These are phyloP conservation scores for Talaromyces sp. DNA, from an alignment of 2,329 filamentous ascomycete species.

Conservation along the genomic window DNA sequence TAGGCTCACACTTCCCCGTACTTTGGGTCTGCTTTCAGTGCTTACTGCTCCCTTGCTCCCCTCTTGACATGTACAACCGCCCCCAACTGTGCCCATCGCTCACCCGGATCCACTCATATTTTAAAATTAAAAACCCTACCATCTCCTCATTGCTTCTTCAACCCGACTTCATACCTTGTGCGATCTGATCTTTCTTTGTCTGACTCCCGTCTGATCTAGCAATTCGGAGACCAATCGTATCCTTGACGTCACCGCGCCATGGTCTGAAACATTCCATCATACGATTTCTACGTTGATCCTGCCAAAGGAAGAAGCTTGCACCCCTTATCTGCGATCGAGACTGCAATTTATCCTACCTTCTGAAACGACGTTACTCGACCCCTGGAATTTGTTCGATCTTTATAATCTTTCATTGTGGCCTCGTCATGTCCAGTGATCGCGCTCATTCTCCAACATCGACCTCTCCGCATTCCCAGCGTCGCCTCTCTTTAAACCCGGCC, in stretches of 20 bases:
- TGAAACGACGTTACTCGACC: neutral
- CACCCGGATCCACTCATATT: neutral
- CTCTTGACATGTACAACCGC: neutral
- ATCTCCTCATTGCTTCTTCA: neutral
- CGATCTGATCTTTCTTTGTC: neutral
- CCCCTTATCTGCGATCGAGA: neutral
- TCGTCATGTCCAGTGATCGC: constrained; percentile 46
- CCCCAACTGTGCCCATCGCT: neutral
- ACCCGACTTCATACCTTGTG: neutral
- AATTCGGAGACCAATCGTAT: constrained; percentile 8
- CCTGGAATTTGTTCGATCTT: neutral
- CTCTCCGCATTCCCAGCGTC: constrained; percentile 41
- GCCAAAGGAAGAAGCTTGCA: constrained; percentile 3
- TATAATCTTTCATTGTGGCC: constrained; percentile 11
- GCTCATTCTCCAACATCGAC: constrained; percentile 41
- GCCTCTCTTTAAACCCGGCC: constrained; percentile 47
- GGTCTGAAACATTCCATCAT: constrained; percentile 13
- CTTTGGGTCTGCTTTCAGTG: neutral
- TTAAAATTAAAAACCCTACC: neutral
- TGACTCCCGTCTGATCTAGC: neutral
- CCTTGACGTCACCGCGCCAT: constrained; percentile 22
- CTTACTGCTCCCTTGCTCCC: neutral
- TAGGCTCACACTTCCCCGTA: constrained; percentile 4
- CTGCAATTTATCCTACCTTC: neutral
- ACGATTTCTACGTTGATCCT: constrained; percentile 4